Evolutionary conservation across 495 filamentous ascomycete species (phyloP), one percentile per base, ranked within the genome.

Genomic region (Friedmanniomyces endolithicus): DNA sequence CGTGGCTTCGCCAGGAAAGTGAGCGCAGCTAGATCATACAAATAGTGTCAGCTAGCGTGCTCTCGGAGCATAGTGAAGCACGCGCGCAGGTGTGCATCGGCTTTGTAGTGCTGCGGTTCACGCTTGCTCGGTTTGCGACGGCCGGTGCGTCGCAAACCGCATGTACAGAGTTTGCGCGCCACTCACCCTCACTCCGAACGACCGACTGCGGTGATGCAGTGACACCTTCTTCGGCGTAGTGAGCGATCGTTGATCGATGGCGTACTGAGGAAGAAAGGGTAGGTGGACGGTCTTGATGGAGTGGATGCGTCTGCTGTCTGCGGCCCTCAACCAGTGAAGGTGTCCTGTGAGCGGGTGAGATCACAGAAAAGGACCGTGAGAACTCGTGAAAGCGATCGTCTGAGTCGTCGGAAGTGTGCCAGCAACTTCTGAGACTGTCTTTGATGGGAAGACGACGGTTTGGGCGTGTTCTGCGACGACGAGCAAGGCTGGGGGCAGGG

Each of bases 241-340:
- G n/a, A 34, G 47, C 47, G 47, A 34, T 34, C 25, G 47, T 19
- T 25, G 24, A 19, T 31, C 47, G 44, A 23, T 2, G 44, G 16
- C 47, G 47, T 34, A 31, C 25, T 33, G 25, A 2, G 47, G 2
- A 25, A 33, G 47, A 14, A 25, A 33, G 44, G 7, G 25, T 2
- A 31, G 29, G 25, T 11, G 29, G 24, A 23, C 2, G 24, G 47
- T 31, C 16, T 20, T 22, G 29, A 31, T 40, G 47, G 33, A 47
- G 53, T 48, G 31, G 35, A 45, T 19, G 23, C 14, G 31, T 40
- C 56, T 63, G 60, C 53, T 44, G 52, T 60, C 35, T 60, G 54
- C 64, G 60, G 63, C 60, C 62, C 44, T 62, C 25, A 57, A 67
- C 68, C 68, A 70, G 60, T 65, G 53, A 70, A 70, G 68, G 68